Evolutionary conservation across 768 basidiomycete species (phyloP), one percentile per base, ranked within the genome.

Genomic region (Pisolithus tinctorius): DNA sequence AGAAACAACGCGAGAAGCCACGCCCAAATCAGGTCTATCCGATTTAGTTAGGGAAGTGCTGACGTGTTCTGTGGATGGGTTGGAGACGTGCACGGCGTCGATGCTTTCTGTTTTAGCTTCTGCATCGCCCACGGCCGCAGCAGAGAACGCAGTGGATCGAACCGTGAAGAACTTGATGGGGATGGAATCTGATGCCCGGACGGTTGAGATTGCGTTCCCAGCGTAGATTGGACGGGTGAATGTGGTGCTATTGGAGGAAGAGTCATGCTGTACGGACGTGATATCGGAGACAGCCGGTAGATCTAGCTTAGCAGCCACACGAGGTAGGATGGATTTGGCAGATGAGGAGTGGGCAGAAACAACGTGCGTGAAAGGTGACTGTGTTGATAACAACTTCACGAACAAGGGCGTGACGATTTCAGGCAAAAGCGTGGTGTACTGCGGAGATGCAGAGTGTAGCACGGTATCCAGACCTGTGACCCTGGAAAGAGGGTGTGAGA

Each of bases 181-280:
- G 60, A 96, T 77, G 47, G 79, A 78, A n/a, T 81, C 79, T 0
- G 83, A 73, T 0, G 88, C 88, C 53, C 84, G 83, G 58, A 99
- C 85, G 40, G 93, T 95, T 25, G 93, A 80, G 50, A 98, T 92
- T 42, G 96, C 96, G 63, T 98, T 98, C 45, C 96, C 96, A 23
- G 96, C 96, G 61, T 99, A 98, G 61, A 98, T 96, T 26, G 92
- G 93, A 25, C 95, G 88, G 4, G 88, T 84, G 67, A 94, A 98
- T 1, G 83, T 90, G 37, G 91, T 92, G 59, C 75, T 78, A 57
- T 86, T 84, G 31, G 82, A 81, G 3, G 83, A 67, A 27, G 69
- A 50, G 60, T 91, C 86, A 64, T 91, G 83, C 38, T 83, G 76
- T 56, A 97, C 73, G 13, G 86, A 86, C 31, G 84, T 88, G 59